Base-by-base conservation (phyloP, 345 rosid species). In the Citrus australasica region DNA sequence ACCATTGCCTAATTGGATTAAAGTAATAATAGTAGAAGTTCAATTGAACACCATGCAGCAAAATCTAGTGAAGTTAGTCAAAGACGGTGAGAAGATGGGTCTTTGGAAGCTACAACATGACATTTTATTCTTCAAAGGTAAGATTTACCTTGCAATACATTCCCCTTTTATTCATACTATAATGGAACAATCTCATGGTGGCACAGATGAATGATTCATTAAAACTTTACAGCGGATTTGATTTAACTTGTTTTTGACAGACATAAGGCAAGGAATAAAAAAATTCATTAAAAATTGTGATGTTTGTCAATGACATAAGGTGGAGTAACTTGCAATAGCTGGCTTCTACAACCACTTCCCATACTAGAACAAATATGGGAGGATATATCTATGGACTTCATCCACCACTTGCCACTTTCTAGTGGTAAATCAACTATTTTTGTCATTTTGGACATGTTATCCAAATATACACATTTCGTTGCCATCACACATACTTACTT, bases 311-410 rank as follows among this genome's bases (percentile, higher is more conserved):
- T 8, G 51, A 22, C 51, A 73, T 32, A 60, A 60, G 6, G 37
- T 74, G 16, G 77, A 74, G 59, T 67, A 60, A 38, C 58, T 74
- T 62, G 25, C 58, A 74, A 68, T 14, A 61, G 33, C 7, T n/a
- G 17, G 38, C 13, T 74, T 0, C 38, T 61, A 19, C 25, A 61
- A 37, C 25, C 68, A 24, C 22, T 9, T 25, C 46, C 4, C 25
- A 7, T 25, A 19, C 42, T 4, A 19, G 9, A 19, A 19, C 25
- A 9, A 71, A 51, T 5, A 74, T 60, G n/a, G 67, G 5, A 7
- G 14, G 46, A 40, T 40, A 40, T 2, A 2, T 40, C 13, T 40
- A 40, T 40, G 11, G 13, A 40, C 46, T 9, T 40, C 46, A 9
- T 40, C 11, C 11, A 9, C 11, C 3, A 0, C 46, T 9, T 40